phyloP scores from a whole-genome alignment of 1,139 yeast genomes.

The Ogataea hybrid region DNA sequence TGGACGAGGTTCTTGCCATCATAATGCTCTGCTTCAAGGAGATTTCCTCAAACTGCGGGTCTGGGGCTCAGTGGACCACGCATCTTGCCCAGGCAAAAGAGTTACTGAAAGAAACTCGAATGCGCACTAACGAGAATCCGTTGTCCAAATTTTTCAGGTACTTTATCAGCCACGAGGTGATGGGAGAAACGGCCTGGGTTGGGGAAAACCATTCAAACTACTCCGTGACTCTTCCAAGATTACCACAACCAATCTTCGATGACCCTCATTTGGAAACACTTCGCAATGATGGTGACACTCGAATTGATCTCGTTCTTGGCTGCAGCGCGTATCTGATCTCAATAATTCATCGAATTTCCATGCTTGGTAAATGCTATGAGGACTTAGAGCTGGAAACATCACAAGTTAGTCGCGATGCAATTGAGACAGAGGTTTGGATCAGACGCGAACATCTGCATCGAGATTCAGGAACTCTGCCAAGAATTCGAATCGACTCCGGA shows the following conservation, averaged over 20 bases:
- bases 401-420: constrained; percentile 14
- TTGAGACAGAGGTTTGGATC: constrained; percentile 25
- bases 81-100: constrained; percentile 35
- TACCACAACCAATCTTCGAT: neutral
- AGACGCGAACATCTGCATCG: constrained; percentile 27
- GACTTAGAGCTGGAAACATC: constrained; percentile 31
- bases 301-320: constrained; percentile 38
- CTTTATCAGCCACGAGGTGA: constrained; percentile 40
- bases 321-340: constrained; percentile 39
- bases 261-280: constrained; percentile 22
- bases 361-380: constrained; percentile 37
- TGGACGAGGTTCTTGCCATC: constrained; percentile 41
- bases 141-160: constrained; percentile 36
- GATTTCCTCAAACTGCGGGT: constrained; percentile 39
- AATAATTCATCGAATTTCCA: constrained; percentile 35
- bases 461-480: constrained; percentile 29
- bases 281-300: constrained; percentile 31
- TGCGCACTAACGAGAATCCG: constrained; percentile 27
- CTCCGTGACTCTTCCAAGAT: neutral
- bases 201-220: neutral
- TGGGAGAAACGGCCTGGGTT: constrained; percentile 42
- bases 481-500: constrained; percentile 17
- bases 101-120: constrained; percentile 19
- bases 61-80: constrained; percentile 34
- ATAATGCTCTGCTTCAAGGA: constrained; percentile 40